Evolutionary conservation across 441 rosid genomes (phyloP).

Genomic region (Capsella rubella): DNA sequence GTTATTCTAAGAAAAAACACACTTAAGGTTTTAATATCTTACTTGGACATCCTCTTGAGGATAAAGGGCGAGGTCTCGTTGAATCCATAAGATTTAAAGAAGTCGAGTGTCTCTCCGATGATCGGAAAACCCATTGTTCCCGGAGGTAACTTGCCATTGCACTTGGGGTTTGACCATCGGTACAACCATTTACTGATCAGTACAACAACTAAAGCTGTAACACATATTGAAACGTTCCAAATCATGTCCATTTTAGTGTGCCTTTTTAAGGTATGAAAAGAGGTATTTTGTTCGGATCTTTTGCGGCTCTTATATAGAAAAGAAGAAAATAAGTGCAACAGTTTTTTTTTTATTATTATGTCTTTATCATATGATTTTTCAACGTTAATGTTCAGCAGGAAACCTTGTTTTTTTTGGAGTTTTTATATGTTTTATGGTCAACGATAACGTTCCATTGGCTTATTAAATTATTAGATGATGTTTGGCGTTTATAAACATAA

Average conservation of each 20-base stretch:
- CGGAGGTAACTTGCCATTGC: constrained; percentile 56
- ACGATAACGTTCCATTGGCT: no score
- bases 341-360: no score
- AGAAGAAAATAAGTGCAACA: no score
- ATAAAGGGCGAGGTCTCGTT: constrained; percentile 49
- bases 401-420: no score
- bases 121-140: constrained; percentile 61
- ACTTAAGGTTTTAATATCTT: background rate
- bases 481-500: no score
- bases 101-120: constrained; percentile 53
- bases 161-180: constrained; percentile 50
- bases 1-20: no score
- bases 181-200: constrained; percentile 34
- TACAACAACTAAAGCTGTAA: constrained; percentile 32
- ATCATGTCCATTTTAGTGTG: constrained; percentile 5
- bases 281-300: no score
- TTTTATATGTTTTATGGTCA: no score
- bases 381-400: no score
- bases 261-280: background rate
- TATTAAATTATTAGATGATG: no score
- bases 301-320: background rate
- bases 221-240: background rate
- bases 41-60: constrained; percentile 45
- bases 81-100: constrained; percentile 45
- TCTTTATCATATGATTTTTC: no score